These are phyloP conservation scores for Calonectria pseudoturangicola DNA, from an alignment of 2,329 filamentous ascomycete genomes.

Conservation along the genomic window DNA sequence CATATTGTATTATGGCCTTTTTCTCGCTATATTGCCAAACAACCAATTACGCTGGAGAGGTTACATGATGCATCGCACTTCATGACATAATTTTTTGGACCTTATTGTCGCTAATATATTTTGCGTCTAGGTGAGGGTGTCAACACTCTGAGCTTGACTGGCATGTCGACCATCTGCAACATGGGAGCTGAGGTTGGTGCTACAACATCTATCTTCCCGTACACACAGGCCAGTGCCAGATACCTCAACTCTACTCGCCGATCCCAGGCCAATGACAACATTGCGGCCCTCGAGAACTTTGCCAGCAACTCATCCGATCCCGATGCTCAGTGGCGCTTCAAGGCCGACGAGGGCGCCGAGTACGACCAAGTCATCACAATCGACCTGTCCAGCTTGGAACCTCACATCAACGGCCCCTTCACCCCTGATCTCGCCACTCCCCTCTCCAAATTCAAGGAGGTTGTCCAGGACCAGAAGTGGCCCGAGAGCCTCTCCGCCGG, in stretches of 20 bases:
- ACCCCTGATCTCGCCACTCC: conserved; percentile 98
- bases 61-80: neutral
- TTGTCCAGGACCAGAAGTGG: conserved; percentile 96
- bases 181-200: conserved; percentile 95
- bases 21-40: neutral
- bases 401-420: conserved; percentile 99
- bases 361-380: conserved; percentile 98
- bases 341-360: conserved; percentile 87
- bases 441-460: conserved; percentile 97
- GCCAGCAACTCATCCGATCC: conserved; percentile 63
- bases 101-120: neutral
- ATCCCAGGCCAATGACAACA: conserved; percentile 78
- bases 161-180: conserved; percentile 94
- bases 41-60: neutral
- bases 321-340: conserved; percentile 78
- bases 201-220: conserved; percentile 97
- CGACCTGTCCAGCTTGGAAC: conserved; percentile 95
- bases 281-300: conserved; percentile 76
- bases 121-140: conserved; percentile 65
- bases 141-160: conserved; percentile 90
- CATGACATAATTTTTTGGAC: neutral
- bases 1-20: neutral
- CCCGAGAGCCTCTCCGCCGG: conserved; percentile 97
- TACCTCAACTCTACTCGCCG: conserved; percentile 90
- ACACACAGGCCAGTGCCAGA: conserved; percentile 86